A percentile compares a stretch with the other conserved stretches of the same genome.
These are phyloP conservation scores for Mortierella hygrophila DNA, from an alignment of 192 early-diverging fungal species.

Conservation along the genomic window DNA sequence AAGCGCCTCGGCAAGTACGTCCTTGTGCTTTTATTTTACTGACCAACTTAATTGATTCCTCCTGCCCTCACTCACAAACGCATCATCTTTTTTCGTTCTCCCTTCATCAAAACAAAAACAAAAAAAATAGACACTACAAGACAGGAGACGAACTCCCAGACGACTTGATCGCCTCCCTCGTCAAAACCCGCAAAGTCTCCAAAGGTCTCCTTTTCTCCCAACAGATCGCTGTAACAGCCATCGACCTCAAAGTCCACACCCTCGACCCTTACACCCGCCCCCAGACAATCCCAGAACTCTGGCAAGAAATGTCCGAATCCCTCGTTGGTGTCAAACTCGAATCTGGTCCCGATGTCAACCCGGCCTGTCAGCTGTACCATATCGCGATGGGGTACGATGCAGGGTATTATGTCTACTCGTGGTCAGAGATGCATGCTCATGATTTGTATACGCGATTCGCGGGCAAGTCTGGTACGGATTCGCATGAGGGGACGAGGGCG, in stretches of 20 bases:
- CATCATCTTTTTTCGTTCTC: neutral
- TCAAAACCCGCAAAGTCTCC: slow-evolving; percentile 81
- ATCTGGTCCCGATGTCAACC: slow-evolving; percentile 16
- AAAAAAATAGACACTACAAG: slow-evolving; percentile 77
- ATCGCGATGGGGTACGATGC: slow-evolving; percentile 53
- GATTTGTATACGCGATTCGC: slow-evolving; percentile 78
- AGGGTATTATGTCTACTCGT: slow-evolving; percentile 84
- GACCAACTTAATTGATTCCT: neutral
- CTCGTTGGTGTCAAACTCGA: slow-evolving; percentile 42
- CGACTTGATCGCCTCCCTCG: slow-evolving; percentile 74
- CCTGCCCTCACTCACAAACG: neutral
- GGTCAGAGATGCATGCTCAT: slow-evolving; percentile 82
- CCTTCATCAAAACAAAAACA: no score
- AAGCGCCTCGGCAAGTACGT: slow-evolving; percentile 39
- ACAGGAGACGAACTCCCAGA: slow-evolving; percentile 79
- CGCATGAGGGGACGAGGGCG: slow-evolving; percentile 74
- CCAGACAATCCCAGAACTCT: slow-evolving; percentile 57
- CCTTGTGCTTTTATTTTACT: neutral
- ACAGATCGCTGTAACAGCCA: slow-evolving; percentile 83
- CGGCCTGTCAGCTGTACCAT: slow-evolving; percentile 48
- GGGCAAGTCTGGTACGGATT: slow-evolving; percentile 3
- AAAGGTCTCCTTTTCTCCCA: slow-evolving; percentile 80
- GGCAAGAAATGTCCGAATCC: slow-evolving; percentile 58
- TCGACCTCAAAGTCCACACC: slow-evolving; percentile 84
- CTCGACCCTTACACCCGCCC: slow-evolving; percentile 52